Evolutionary conservation across 257 asterid species (phyloP), one percentile per base, ranked within the genome.

Genomic region (Rubia yunnanensis): DNA sequence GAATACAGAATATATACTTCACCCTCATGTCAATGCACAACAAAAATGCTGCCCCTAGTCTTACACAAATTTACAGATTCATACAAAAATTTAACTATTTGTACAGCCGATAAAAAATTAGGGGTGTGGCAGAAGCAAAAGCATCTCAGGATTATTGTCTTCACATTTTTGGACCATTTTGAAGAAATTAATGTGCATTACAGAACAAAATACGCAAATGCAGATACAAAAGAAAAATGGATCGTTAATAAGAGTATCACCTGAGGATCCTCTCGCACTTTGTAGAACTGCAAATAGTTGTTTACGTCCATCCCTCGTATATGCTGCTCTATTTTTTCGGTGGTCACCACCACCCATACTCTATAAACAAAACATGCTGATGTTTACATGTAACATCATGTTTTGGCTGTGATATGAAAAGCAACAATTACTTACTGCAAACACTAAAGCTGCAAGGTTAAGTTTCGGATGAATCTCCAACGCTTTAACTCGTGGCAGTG

Each of bases 191-290:
- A 36, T 61, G 50, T 34, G 34, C 55, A 18, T 60, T 20, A 17
- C 27, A 24, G 1, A 55, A 39, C 5, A 18, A 32, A 56, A 30
- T 41, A 52, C 27, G 17, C 17, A 44, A 56, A 61, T 20, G 53
- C 35, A 23, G 67, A 5, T 13, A 3, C 34, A n/a, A 53, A 76
- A 60, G 52, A 49, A 52, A 44, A 65, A 73, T 64, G 31, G 50
- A 50, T 59, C n/a, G 62, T 46, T 48, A 34, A n/a, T 7, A 15
- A 68, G 38, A 57, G 57, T 59, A 71, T 74, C 80, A 92, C 99
- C 99, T 85, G 99, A 94, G 63, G 99, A 90, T 67, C 99, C 99
- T 80, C 95, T 79, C 73, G 96, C 99, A 80, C 94, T 85, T 77
- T 94, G 99, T 81, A 94, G 71, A 81, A 94, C 97, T 66, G 99